Evolutionary conservation across 345 rosid genomes (phyloP).

Genomic region (Atalantia buxifolia): DNA sequence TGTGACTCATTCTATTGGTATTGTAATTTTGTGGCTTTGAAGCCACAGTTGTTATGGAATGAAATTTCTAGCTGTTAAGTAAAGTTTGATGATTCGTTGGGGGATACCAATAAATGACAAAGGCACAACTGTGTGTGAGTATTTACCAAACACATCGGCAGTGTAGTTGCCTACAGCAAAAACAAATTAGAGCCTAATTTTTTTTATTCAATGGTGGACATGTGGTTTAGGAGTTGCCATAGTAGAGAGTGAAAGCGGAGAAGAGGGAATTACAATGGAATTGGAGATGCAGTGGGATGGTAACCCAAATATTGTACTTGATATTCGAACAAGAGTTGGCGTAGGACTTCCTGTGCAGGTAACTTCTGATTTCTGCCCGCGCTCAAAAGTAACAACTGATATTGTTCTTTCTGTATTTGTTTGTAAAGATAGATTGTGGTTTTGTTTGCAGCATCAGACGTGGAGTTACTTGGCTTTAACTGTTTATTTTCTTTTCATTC

Average conservation of each 20-base stretch:
- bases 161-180: no score
- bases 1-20: background rate
- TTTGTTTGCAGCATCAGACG: background rate
- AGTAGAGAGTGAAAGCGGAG: slow-evolving; percentile 49
- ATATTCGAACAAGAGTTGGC: slow-evolving; percentile 68
- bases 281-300: slow-evolving; percentile 98
- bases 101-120: no score
- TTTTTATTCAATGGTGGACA: background rate
- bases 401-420: background rate
- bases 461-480: background rate
- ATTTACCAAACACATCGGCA: no score
- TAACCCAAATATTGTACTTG: slow-evolving; percentile 71
- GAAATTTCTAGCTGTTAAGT: no score
- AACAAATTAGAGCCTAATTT: background rate
- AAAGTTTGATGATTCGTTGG: no score
- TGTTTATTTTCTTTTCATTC: background rate
- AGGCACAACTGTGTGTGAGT: no score
- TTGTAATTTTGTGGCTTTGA: no score
- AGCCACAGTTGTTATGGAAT: no score
- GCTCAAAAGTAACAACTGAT: background rate
- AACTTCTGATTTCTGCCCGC: slow-evolving; percentile 5
- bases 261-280: slow-evolving; percentile 64
- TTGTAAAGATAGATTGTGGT: no score
- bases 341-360: slow-evolving; percentile 83
- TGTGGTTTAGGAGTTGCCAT: slow-evolving; percentile 60